Base-by-base conservation (phyloP, 352 stramenopile genomes). In the Phytopythium cucurbitacearum region DNA sequence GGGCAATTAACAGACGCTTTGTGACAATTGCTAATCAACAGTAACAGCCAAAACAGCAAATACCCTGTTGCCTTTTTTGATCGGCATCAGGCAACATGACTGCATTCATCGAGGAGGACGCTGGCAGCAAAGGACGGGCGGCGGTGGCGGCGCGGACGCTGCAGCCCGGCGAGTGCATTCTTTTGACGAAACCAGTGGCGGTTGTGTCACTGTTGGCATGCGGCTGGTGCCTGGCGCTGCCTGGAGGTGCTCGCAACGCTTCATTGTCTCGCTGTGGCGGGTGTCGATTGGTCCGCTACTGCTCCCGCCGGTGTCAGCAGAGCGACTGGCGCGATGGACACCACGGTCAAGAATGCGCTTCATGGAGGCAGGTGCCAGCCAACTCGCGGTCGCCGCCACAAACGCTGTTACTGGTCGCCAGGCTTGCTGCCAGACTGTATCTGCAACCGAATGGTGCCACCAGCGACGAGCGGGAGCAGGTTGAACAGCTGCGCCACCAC, bases 251-350 rank as follows among this genome's bases (percentile, higher is more conserved):
- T 2, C 53, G 42, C 41, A 6, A 5, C n/a, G 32, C 46, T 13
- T 10, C 55, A 21, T 59, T 80, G 8, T 72, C 57, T 40, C 67
- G 70, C 38, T 92, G 81, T 47, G 62, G 75, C 45, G 71, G 78
- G 40, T 92, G 79, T 50, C 67, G 69, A n/a, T 63, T 61, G 40
- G 62, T 75, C 65, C 65, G 71, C 36, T 92, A 90, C 48, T 92
- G 81, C 60, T 81, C 69, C 34, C 76, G 76, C 28, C 28, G n/a
- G 10, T 92, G 81, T 59, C 81, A 90, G 57, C 73, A 79, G 42
- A 56, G 34, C 28, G 81, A 89, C 51, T 92, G 79, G 81, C 28
- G 53, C 5, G 42, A 41, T 7, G 62, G 69, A 4, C 48, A 46
- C 35, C 79, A 92, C 54, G 64, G 56, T 4, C 61, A 50, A 12